Evolutionary conservation across 192 early-diverging fungal genomes (phyloP), one percentile per base, ranked within the genome.

Genomic region (Gaertneriomyces sp.): DNA sequence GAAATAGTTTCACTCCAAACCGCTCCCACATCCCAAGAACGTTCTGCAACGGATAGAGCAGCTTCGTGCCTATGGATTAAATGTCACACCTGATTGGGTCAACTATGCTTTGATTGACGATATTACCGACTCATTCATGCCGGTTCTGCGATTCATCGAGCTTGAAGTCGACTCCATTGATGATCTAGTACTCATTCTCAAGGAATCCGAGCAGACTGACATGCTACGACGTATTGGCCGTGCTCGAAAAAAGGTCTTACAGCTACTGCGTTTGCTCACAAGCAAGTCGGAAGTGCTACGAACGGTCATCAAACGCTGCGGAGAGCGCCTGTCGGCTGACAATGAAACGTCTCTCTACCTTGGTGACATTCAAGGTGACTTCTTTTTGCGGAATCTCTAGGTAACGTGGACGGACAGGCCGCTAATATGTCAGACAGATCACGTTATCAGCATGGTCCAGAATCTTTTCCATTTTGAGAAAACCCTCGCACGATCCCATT

Each of bases 91-190:
- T 66, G 94, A 98, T 74, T 98, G 95, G 95, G 88, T 98, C 60
- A 92, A 91, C 77, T 98, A 98, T 63, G 93, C 93, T 1, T 70
- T 98, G 10, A 83, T 98, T 63, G 95, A 98, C 74, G 93, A 94
- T 61, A 91, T 98, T 59, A 93, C 91, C 6, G 96, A 98, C 72
- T 81, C 85, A 38, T 93, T 96, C 66, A 88, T 90, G 38, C 93
- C 94, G 14, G 77, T 93, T 12, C 78, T 96, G 54, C 82, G 85
- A 47, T 71, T 84, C 9, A 89, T 98, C 66, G 96, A 98, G 76
- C 84, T 90, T 56, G 94, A 96, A 68, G 96, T 98, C 5, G 93
- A 95, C 59, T 80, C 87, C 0, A 94, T 98, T 59, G 94, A 98
- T 69, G 96, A 98, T 61, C 73, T 97, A 0, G 93, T 96, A 0